Conservation (phyloP, 2,329 filamentous ascomycete genomes). For the Huntiella decipiens region DNA sequence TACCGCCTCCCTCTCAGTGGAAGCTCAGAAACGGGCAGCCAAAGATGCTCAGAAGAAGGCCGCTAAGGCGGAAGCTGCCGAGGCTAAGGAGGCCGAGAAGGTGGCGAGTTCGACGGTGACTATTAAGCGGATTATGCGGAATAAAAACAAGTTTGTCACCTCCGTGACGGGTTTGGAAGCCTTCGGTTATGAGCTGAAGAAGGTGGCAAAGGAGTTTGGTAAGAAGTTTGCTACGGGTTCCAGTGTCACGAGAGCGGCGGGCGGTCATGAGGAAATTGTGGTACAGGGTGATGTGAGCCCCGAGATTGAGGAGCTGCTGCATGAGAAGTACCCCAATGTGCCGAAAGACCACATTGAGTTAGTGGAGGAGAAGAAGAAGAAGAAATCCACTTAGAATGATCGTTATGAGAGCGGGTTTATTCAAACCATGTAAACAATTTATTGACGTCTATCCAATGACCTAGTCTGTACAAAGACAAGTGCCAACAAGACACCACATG, state of each 20-base stretch:
- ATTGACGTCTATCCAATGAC: background rate
- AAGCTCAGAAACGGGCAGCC: conserved; percentile 82
- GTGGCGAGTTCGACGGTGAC: conserved; percentile 66
- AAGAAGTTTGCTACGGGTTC: conserved; percentile 97
- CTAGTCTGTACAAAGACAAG: background rate
- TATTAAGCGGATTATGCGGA: conserved; percentile 94
- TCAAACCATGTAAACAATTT: too few species aligned
- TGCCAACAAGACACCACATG: background rate
- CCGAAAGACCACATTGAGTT: conserved; percentile 90
- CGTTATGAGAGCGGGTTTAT: too few species aligned
- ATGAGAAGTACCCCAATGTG: conserved; percentile 75
- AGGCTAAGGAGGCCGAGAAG: conserved; percentile 65
- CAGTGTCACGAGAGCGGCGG: conserved; percentile 74
- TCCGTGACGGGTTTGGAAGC: conserved; percentile 78
- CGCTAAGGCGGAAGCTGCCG: conserved; percentile 74
- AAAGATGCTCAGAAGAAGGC: conserved; percentile 97
- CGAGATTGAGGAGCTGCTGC: conserved; percentile 78
- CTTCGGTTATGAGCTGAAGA: conserved; percentile 85
- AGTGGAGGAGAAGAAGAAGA: conserved; percentile 92
- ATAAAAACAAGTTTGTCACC: conserved; percentile 94
- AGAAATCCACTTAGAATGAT: conserved; percentile 17
- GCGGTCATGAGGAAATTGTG: conserved; percentile 85
- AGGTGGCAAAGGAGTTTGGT: conserved; percentile 81
- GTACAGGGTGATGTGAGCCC: conserved; percentile 94
- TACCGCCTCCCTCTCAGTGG: conserved; percentile 68